Base-by-base conservation (phyloP, 768 basidiomycete genomes). In the Sutorius australiensis region DNA sequence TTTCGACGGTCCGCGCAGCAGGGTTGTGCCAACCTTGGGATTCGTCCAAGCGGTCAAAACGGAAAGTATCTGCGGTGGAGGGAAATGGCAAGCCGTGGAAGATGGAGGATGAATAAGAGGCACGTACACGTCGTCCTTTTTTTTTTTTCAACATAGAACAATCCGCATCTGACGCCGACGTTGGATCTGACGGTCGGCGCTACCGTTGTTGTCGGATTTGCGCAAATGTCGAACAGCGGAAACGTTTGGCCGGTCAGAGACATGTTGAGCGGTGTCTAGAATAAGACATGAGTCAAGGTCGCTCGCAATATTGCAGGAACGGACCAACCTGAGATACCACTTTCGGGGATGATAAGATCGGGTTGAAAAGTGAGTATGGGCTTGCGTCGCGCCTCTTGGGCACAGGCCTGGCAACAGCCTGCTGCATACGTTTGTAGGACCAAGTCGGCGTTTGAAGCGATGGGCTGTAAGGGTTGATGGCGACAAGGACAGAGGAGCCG, bases 121-220 rank as follows among this genome's bases (percentile, higher is more conserved):
- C 19, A 66, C 72, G 59, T 50, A 78, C 91, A 98, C 97, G 70
- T 99, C 95, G 8, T 95, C 95, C 21, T 98, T 88, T 71, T 98
- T 24, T 98, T 88, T 71, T 98, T 98, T 69, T 97, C 93, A 54
- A 98, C 82, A 67, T 95, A 77, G 81, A 98, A 98, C n/a, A 95
- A 76, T 1, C 97, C 97, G 67, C 97, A 99, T 49, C 85, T 75
- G 1, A 92, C 95, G 16, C 97, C 97, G 43, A 99, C 80, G 63
- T 98, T 97, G 1, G 83, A 72, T 61, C n/a, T n/a, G n/a, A n/a
- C n/a, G n/a, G n/a, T 95, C 95, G 0, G 97, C 97, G 58, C 98
- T 91, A 41, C 97, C 90, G 73, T 98, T 99, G 77, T 98, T 98
- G 71, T 99, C 97, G 3, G 93, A 94, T 72, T 98, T 99, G 67